A percentile compares a stretch with the other conserved stretches of the same genome.
Evolutionary conservation across 2,329 filamentous ascomycete species (phyloP).

Genomic region (Cladosporium velox): DNA sequence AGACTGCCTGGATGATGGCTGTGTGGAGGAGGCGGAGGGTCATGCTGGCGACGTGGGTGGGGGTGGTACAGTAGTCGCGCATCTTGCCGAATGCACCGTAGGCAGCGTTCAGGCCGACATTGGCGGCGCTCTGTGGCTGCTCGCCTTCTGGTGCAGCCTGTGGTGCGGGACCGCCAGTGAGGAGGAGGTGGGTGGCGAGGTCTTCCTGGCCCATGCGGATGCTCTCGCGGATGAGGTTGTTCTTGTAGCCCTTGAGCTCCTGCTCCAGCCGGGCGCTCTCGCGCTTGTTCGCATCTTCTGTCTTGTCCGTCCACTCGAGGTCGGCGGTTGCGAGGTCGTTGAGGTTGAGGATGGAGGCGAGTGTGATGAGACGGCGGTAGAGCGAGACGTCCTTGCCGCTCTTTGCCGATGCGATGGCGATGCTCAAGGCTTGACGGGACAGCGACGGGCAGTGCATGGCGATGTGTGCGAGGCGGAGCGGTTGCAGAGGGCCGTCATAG

Average conservation of each 20-base stretch:
- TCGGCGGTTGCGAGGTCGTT: slow-evolving; percentile 71
- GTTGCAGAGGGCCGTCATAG: slow-evolving; percentile 80
- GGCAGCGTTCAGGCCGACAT: slow-evolving; percentile 64
- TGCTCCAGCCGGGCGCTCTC: slow-evolving; percentile 77
- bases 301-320: slow-evolving; percentile 71
- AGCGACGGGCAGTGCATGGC: slow-evolving; percentile 76
- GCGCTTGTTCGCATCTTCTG: slow-evolving; percentile 64
- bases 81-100: slow-evolving; percentile 80
- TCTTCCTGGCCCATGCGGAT: slow-evolving; percentile 93
- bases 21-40: slow-evolving; percentile 76
- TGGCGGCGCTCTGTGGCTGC: slow-evolving; percentile 29
- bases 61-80: slow-evolving; percentile 84
- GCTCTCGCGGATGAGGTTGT: slow-evolving; percentile 96
- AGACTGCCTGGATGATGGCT: slow-evolving; percentile 73
- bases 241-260: slow-evolving; percentile 90
- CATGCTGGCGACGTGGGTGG: slow-evolving; percentile 81
- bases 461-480: slow-evolving; percentile 79
- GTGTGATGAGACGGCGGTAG: slow-evolving; percentile 70
- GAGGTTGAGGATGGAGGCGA: slow-evolving; percentile 64
- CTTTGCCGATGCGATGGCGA: slow-evolving; percentile 75
- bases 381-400: slow-evolving; percentile 69
- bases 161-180: slow-evolving; percentile 59
- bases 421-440: slow-evolving; percentile 75
- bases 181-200: slow-evolving; percentile 79
- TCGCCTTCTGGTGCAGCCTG: slow-evolving; percentile 2